Conservation (phyloP, 495 filamentous ascomycete genomes). For the Wilcoxina mikolae region DNA sequence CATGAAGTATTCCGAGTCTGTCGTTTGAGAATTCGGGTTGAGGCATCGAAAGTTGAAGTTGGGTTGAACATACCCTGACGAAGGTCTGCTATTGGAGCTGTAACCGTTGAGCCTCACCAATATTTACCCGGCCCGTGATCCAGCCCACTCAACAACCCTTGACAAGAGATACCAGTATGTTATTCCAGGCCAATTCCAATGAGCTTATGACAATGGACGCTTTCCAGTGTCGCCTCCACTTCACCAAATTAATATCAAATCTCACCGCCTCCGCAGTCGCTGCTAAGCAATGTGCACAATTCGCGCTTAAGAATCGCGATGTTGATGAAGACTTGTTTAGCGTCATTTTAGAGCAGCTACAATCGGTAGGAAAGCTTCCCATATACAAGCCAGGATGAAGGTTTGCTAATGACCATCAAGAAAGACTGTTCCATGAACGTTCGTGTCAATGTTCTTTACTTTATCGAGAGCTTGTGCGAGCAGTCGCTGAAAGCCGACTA, state of each 20-base stretch:
- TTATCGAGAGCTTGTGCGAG: constrained; percentile 89
- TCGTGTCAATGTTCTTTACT: constrained; percentile 97
- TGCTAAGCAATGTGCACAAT: constrained; percentile 81
- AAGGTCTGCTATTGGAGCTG: too few species aligned
- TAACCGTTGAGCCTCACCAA: too few species aligned
- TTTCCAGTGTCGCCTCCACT: constrained; percentile 96
- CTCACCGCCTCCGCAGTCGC: constrained; percentile 80
- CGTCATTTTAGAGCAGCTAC: constrained; percentile 90
- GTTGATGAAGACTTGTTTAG: constrained; percentile 93
- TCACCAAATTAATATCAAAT: constrained; percentile 72
- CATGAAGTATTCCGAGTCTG: constrained; percentile 2
- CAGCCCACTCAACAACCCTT: too few species aligned
- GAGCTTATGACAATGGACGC: constrained; percentile 42
- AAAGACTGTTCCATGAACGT: constrained; percentile 82
- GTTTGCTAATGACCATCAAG: constrained; percentile 4
- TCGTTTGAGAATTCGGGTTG: constrained; percentile 3
- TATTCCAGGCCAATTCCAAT: too few species aligned
- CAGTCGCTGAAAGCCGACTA: constrained; percentile 61
- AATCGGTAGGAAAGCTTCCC: constrained; percentile 41
- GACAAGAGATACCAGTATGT: too few species aligned
- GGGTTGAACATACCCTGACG: too few species aligned
- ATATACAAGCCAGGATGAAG: constrained; percentile 1
- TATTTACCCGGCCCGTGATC: too few species aligned
- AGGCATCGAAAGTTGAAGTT: background rate
- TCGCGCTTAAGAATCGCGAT: constrained; percentile 82